phyloP scores from a whole-genome alignment of 768 basidiomycete species.

The Boletus huronensis region DNA sequence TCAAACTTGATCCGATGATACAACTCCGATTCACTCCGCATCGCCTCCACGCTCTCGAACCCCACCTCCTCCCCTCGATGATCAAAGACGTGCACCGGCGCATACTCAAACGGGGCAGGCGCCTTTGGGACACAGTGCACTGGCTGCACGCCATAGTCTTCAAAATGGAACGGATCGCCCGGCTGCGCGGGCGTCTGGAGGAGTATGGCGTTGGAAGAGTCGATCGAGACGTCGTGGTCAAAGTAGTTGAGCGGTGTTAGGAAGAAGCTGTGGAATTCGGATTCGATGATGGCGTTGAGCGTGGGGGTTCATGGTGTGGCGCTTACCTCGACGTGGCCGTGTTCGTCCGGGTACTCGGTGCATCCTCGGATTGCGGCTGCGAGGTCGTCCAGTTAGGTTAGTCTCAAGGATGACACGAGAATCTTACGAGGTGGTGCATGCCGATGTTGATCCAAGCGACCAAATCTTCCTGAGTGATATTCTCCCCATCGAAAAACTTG shows the following conservation, averaged over 20 bases:
- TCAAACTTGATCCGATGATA: constrained; percentile 39
- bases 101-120: constrained; percentile 39
- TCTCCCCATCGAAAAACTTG: constrained; percentile 62
- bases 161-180: constrained; percentile 39
- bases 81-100: constrained; percentile 33
- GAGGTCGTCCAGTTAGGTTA: not conserved
- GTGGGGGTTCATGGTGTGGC: not conserved
- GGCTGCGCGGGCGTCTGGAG: constrained; percentile 38
- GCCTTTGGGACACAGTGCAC: constrained; percentile 38
- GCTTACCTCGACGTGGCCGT: constrained; percentile 50
- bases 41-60: constrained; percentile 34
- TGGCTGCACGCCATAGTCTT: constrained; percentile 52
- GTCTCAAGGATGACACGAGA: not conserved
- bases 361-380: constrained; percentile 61
- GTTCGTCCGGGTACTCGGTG: constrained; percentile 58
- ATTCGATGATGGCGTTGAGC: not conserved
- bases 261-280: constrained; percentile 41
- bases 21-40: constrained; percentile 39
- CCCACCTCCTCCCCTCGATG: constrained; percentile 31
- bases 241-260: constrained; percentile 64
- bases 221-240: constrained; percentile 60
- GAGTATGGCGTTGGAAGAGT: constrained; percentile 51
- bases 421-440: constrained; percentile 56
- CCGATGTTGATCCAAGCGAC: constrained; percentile 67
- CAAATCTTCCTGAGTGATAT: constrained; percentile 59